Conservation (phyloP, 176 grass and related monocot species). For the Canna indica region DNA sequence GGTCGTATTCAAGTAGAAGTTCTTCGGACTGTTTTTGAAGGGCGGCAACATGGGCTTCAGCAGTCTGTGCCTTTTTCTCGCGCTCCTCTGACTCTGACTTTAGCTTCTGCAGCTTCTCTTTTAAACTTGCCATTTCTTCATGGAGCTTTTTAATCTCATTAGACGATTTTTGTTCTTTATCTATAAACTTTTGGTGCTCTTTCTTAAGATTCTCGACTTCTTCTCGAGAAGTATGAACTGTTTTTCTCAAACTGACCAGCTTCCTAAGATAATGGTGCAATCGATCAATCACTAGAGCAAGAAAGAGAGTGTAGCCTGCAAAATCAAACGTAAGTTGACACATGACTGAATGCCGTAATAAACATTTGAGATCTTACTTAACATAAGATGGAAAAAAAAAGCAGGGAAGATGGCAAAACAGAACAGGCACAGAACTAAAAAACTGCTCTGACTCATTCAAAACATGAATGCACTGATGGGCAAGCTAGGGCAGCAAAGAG, state of each 20-base stretch:
- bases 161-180: constrained; percentile 46
- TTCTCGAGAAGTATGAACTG: constrained; percentile 41
- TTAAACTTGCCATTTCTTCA: constrained; percentile 35
- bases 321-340: not conserved
- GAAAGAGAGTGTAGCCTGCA: constrained; percentile 68
- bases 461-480: not conserved
- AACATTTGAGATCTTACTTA: not conserved
- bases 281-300: constrained; percentile 70
- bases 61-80: constrained; percentile 31
- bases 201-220: constrained; percentile 72
- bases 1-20: constrained; percentile 77
- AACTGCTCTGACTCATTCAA: too few relatives aligned
- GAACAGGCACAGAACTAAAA: not conserved
- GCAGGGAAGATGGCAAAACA: not conserved
- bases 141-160: constrained; percentile 50
- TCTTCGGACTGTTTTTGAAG: constrained; percentile 77
- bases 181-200: constrained; percentile 40
- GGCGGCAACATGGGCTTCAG: constrained; percentile 56
- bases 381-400: not conserved
- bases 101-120: constrained; percentile 54
- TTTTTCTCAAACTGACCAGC: constrained; percentile 44
- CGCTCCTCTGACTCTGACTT: constrained; percentile 44
- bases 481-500: not conserved
- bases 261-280: constrained; percentile 74
- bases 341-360: not conserved